Percentiles rank a stretch among this genome's conserved stretches.
Conservation (phyloP, 257 asterid genomes). For the Osmanthus fragrans region DNA sequence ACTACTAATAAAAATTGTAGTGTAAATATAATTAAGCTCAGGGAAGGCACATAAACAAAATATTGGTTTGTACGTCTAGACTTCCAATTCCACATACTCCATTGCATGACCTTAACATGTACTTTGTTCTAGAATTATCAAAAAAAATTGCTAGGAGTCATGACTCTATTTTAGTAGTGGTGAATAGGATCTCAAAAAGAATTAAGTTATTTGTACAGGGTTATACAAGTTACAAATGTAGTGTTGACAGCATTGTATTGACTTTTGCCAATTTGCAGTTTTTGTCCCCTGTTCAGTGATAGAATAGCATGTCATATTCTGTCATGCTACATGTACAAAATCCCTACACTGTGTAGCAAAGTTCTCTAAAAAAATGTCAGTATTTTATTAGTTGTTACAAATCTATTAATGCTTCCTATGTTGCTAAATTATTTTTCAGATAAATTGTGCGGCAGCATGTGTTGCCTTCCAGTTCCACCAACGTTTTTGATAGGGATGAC, state of each 20-base stretch:
- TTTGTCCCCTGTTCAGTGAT: too few species aligned
- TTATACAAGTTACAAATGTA: too few species aligned
- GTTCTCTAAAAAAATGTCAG: not conserved
- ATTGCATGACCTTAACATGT: not conserved
- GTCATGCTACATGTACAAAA: too few species aligned
- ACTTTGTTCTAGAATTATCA: not conserved
- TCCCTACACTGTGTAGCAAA: too few species aligned
- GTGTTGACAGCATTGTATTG: too few species aligned
- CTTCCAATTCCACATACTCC: not conserved
- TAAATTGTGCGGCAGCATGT: not conserved
- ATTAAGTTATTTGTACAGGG: too few species aligned
- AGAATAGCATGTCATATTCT: too few species aligned
- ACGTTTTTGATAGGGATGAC: not conserved
- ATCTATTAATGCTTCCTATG: not conserved
- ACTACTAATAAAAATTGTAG: too few species aligned
- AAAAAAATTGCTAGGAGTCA: not conserved
- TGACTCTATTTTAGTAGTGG: not conserved
- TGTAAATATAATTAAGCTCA: too few species aligned
- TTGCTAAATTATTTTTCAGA: not conserved
- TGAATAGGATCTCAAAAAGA: not conserved
- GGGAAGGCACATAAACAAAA: not conserved
- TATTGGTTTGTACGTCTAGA: not conserved
- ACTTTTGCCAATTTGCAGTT: too few species aligned
- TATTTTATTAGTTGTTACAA: not conserved
- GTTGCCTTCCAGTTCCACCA: not conserved